Percentiles rank a stretch among this genome's conserved stretches.
Conservation (phyloP, 192 early-diverging fungal genomes). For the Chytriomyces sp. region DNA sequence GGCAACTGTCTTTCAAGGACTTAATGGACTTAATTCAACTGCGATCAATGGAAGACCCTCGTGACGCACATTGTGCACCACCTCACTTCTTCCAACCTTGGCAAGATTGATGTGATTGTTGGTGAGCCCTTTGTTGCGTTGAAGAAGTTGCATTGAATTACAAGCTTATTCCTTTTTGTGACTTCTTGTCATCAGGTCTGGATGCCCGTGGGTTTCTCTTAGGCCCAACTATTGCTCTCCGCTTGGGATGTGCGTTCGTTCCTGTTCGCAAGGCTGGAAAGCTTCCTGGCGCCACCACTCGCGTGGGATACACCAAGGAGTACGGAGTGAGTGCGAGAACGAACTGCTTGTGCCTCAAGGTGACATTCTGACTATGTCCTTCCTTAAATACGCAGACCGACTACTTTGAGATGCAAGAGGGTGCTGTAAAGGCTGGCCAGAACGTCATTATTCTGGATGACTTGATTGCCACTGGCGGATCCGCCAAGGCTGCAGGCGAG, state of each 20-base stretch:
- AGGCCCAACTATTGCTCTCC: slow-evolving; percentile 84
- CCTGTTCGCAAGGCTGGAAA: slow-evolving; percentile 97
- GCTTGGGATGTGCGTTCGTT: slow-evolving; percentile 86
- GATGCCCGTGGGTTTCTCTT: slow-evolving; percentile 98
- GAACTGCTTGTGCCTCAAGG: too few species aligned
- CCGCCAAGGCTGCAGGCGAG: slow-evolving; percentile 80
- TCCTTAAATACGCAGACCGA: slow-evolving; percentile 51
- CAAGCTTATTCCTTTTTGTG: slow-evolving; percentile 14
- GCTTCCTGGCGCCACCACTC: slow-evolving; percentile 77
- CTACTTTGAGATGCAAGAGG: slow-evolving; percentile 89
- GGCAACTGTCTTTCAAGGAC: background rate
- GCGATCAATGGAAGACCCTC: slow-evolving; percentile 50
- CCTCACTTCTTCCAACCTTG: slow-evolving; percentile 55
- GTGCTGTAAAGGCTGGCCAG: slow-evolving; percentile 75
- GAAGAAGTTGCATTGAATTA: background rate
- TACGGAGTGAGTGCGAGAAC: slow-evolving; percentile 77
- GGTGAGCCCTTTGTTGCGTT: slow-evolving; percentile 43
- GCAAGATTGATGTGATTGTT: slow-evolving; percentile 86
- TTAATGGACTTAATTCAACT: background rate
- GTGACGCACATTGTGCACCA: slow-evolving; percentile 86
- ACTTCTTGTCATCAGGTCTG: slow-evolving; percentile 52
- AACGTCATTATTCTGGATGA: slow-evolving; percentile 95
- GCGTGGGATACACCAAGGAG: slow-evolving; percentile 86
- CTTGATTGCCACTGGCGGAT: slow-evolving; percentile 87
- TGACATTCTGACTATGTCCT: background rate